phyloP scores from a whole-genome alignment of 805 yeast genomes.

The Metschnikowia gelsemii region DNA sequence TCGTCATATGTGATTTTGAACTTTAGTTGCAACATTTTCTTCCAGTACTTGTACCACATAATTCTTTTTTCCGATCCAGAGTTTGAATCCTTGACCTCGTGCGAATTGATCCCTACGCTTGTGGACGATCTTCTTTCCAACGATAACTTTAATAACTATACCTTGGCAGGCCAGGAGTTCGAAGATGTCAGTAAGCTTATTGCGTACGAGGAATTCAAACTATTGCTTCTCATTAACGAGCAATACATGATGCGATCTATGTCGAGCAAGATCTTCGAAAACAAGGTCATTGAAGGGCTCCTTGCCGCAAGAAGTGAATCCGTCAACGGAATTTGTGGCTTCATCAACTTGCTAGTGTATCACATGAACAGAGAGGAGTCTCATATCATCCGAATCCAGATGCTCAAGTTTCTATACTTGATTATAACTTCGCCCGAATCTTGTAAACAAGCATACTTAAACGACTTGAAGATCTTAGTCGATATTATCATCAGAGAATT shows the following conservation, averaged over 20 bases:
- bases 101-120: constrained; percentile 29
- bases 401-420: constrained; percentile 72
- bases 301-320: constrained; percentile 9
- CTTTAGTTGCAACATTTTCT: constrained; percentile 40
- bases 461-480: constrained; percentile 79
- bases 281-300: constrained; percentile 55
- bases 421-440: constrained; percentile 68
- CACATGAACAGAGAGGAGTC: constrained; percentile 78
- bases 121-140: constrained; percentile 32
- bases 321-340: constrained; percentile 60
- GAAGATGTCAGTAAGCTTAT: constrained; percentile 46
- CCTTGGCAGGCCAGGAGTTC: constrained; percentile 34
- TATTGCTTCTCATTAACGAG: constrained; percentile 76
- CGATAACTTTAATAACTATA: constrained; percentile 36
- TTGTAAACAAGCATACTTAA: constrained; percentile 68
- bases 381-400: constrained; percentile 68
- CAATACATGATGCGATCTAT: constrained; percentile 72
- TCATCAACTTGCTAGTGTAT: constrained; percentile 56
- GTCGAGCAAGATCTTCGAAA: constrained; percentile 34
- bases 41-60: constrained; percentile 39
- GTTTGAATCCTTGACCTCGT: constrained; percentile 28
- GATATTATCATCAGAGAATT: constrained; percentile 83
- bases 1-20: constrained; percentile 35
- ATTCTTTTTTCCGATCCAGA: constrained; percentile 37
- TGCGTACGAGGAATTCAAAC: constrained; percentile 63